A percentile compares a stretch with the other conserved stretches of the same genome.
These are phyloP conservation scores for Lachnum nothofagi DNA, from an alignment of 2,329 filamentous ascomycete genomes.

Conservation along the genomic window DNA sequence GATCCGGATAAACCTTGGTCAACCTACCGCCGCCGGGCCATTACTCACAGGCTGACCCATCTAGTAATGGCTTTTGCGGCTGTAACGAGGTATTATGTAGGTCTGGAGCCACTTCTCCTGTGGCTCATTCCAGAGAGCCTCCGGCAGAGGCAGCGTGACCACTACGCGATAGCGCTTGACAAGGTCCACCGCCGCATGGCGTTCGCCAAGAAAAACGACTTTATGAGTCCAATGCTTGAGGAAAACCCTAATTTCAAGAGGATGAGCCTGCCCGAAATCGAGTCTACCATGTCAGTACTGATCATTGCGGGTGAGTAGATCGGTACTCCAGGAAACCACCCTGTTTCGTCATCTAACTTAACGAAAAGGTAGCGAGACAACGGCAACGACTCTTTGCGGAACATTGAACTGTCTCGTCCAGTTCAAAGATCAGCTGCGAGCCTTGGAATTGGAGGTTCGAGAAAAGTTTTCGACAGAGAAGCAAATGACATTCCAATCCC, in stretches of 20 bases:
- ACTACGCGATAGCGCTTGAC: conserved; percentile 2
- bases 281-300: background rate
- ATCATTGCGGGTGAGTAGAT: background rate
- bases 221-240: background rate
- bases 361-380: conserved; percentile 20
- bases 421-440: conserved; percentile 32
- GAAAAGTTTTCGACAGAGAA: conserved; percentile 36
- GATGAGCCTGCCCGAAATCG: background rate
- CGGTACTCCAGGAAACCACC: too few relatives aligned
- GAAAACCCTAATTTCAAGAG: background rate
- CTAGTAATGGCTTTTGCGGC: background rate
- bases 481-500: conserved; percentile 36
- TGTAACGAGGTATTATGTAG: conserved; percentile 5
- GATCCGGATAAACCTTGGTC: too few relatives aligned
- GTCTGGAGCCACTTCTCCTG: background rate
- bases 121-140: conserved; percentile 3
- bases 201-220: background rate
- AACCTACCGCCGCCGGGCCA: too few relatives aligned
- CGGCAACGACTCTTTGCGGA: conserved; percentile 12
- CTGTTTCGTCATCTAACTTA: too few relatives aligned
- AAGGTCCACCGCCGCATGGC: conserved; percentile 4
- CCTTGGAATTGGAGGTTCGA: conserved; percentile 33
- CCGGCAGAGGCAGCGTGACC: conserved; percentile 4
- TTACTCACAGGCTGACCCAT: too few relatives aligned
- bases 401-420: conserved; percentile 24